Base-by-base conservation (phyloP, 371 early-diverging fungal species). In the Batrachochytrium dendrobatidis region DNA sequence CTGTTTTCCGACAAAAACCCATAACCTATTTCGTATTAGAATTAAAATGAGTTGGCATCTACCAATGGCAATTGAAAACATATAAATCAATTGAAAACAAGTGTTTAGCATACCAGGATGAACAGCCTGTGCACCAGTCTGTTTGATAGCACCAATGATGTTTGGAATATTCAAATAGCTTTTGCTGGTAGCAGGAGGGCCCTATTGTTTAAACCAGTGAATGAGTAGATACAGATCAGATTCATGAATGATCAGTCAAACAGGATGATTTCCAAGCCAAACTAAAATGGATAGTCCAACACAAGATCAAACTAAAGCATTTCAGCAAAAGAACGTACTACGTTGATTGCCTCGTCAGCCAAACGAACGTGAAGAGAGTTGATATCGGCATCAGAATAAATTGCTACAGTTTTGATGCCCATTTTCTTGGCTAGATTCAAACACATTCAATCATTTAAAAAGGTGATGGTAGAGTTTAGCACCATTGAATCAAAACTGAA, bases 1-100 rank as follows among this genome's bases (percentile, higher is more conserved):
- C 88, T 83, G 77, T 97, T 96, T 71, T 99, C 99, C 6, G 95
- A 94, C 60, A 95, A 83, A 80, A 94, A 98, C 39, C 97, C 97
- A 68, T 96, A 96, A 1, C 95, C 86, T 77, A 53, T 1, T 39
- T 12, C 39, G 39, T 39, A n/a, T n/a, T 15, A 39, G 39, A 39
- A 39, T 39, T 20, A 15, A 39, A 15, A 39, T n/a, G n/a, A n/a
- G n/a, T n/a, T n/a, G n/a, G n/a, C n/a, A n/a, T n/a, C n/a, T n/a
- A n/a, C n/a, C n/a, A n/a, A n/a, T n/a, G n/a, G n/a, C n/a, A n/a
- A n/a, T n/a, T n/a, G n/a, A 39, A 20, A 15, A 39, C 39, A 39
- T 20, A 39, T 39, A 17, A 20, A 39, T 17, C 39, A 39, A 20
- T 39, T 15, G 39, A 39, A 20, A 15, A 39, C 56, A 28, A 30